A percentile compares a stretch with the other conserved stretches of the same genome.
phyloP scores from a whole-genome alignment of 192 early-diverging fungal genomes.

The Endogone sp. region DNA sequence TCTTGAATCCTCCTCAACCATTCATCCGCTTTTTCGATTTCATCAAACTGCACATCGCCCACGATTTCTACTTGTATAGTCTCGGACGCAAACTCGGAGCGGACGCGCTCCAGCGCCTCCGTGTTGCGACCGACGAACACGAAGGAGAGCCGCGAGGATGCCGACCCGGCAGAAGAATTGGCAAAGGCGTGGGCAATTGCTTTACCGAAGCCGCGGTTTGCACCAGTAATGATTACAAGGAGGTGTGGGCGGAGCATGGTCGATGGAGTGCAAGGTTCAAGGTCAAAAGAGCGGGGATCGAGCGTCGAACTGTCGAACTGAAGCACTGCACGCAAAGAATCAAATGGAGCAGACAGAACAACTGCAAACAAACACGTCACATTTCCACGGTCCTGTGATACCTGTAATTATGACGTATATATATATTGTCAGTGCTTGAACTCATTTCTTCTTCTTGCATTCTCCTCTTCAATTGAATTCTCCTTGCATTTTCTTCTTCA shows the following conservation, averaged over 20 bases:
- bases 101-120: slow-evolving; percentile 20
- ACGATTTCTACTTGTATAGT: slow-evolving; percentile 18
- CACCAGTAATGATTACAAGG: slow-evolving; percentile 58
- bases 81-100: slow-evolving; percentile 10
- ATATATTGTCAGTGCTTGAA: too few species aligned
- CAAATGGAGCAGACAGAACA: too few species aligned
- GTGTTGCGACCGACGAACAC: slow-evolving; percentile 59
- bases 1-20: neutral
- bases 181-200: slow-evolving; percentile 43
- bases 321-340: too few species aligned
- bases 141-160: slow-evolving; percentile 23
- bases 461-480: too few species aligned
- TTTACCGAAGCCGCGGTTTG: slow-evolving; percentile 62
- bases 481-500: too few species aligned
- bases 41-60: slow-evolving; percentile 25
- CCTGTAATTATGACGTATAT: too few species aligned
- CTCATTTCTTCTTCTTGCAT: too few species aligned
- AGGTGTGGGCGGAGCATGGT: slow-evolving; percentile 14
- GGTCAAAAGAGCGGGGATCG: too few species aligned
- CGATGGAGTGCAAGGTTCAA: too few species aligned
- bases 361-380: too few species aligned
- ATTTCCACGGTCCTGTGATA: too few species aligned
- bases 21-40: slow-evolving; percentile 1
- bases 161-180: slow-evolving; percentile 12
- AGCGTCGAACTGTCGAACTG: too few species aligned